phyloP scores from a whole-genome alignment of 2,329 filamentous ascomycete genomes.

The Fusarium xyrophilum region DNA sequence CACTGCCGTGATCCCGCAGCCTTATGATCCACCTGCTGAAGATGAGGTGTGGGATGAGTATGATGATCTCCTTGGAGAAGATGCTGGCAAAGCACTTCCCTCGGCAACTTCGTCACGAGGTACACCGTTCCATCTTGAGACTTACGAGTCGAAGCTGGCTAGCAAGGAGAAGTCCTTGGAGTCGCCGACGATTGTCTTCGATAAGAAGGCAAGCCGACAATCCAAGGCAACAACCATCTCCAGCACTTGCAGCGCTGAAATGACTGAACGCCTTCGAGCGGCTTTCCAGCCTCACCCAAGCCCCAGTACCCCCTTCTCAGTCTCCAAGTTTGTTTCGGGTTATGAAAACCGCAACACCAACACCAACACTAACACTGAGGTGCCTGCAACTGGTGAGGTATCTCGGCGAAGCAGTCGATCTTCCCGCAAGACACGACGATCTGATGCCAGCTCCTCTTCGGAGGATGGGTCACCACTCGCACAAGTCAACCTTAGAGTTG shows the following conservation, averaged over 20 bases:
- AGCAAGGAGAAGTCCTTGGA: slow-evolving; percentile 52
- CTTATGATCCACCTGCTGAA: slow-evolving; percentile 69
- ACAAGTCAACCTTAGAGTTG: slow-evolving; percentile 78
- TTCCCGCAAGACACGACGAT: slow-evolving; percentile 48
- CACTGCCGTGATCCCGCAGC: slow-evolving; percentile 70
- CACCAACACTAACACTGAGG: slow-evolving; percentile 21
- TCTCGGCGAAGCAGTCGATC: slow-evolving; percentile 43
- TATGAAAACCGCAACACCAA: slow-evolving; percentile 37
- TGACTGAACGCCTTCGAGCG: slow-evolving; percentile 60
- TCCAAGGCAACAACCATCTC: slow-evolving; percentile 52
- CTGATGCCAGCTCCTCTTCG: slow-evolving; percentile 56
- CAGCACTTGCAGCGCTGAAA: slow-evolving; percentile 62
- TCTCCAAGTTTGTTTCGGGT: slow-evolving; percentile 49
- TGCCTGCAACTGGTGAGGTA: slow-evolving; percentile 42
- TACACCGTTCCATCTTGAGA: slow-evolving; percentile 63
- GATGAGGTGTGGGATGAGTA: slow-evolving; percentile 97
- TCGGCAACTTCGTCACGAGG: slow-evolving; percentile 65
- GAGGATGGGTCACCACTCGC: slow-evolving; percentile 69
- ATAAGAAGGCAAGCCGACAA: slow-evolving; percentile 43
- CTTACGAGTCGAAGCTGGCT: slow-evolving; percentile 50
- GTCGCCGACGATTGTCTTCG: slow-evolving; percentile 55
- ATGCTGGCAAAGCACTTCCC: slow-evolving; percentile 52
- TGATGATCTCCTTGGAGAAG: slow-evolving; percentile 82
- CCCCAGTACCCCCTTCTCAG: slow-evolving; percentile 54
- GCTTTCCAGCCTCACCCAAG: slow-evolving; percentile 54